phyloP scores from a whole-genome alignment of 192 early-diverging fungal genomes.

The Chytriomyces sp. region DNA sequence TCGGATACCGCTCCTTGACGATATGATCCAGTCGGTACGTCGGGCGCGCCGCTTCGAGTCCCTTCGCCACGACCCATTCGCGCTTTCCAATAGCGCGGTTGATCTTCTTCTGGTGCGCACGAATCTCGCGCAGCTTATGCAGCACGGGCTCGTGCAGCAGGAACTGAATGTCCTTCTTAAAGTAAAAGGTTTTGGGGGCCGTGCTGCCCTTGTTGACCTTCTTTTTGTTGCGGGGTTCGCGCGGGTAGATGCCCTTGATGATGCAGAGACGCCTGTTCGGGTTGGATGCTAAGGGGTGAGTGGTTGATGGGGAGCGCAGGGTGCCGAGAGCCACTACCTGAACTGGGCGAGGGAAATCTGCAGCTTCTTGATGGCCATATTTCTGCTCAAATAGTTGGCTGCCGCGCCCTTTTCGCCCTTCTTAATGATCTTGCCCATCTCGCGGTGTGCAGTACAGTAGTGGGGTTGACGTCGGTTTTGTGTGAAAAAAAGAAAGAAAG shows the following conservation, averaged over 20 bases:
- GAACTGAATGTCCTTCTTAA: conserved; percentile 94
- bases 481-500: neutral
- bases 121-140: conserved; percentile 89
- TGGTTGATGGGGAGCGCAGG: neutral
- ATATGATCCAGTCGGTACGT: conserved; percentile 90
- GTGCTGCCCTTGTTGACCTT: conserved; percentile 90
- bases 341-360: conserved; percentile 94
- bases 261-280: conserved; percentile 86
- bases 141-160: conserved; percentile 93
- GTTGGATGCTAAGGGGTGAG: neutral
- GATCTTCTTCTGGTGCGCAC: conserved; percentile 83
- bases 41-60: conserved; percentile 76
- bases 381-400: conserved; percentile 86
- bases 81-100: conserved; percentile 82
- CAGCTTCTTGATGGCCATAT: conserved; percentile 89
- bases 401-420: conserved; percentile 90
- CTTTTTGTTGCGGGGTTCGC: conserved; percentile 91
- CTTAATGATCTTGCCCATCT: conserved; percentile 70
- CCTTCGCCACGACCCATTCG: conserved; percentile 75
- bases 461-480: neutral
- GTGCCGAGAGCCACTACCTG: conserved; percentile 53
- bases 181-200: conserved; percentile 86
- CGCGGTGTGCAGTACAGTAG: too few relatives aligned
- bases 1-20: conserved; percentile 80
- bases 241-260: conserved; percentile 97